Percentiles rank a stretch among this genome's conserved stretches.
phyloP scores from a whole-genome alignment of 306 rosid species.

The Fagus sylvatica region DNA sequence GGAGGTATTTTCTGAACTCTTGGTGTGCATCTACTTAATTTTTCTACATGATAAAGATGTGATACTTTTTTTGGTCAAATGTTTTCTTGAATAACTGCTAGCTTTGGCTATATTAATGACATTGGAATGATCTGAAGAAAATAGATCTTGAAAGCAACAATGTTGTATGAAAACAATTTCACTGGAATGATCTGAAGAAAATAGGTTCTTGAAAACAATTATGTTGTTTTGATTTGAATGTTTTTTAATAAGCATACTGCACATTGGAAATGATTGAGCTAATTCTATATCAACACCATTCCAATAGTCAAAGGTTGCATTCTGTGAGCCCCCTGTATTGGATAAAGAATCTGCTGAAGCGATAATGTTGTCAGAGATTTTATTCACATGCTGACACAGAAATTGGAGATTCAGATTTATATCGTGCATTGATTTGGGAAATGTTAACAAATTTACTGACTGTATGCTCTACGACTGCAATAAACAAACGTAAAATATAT shows the following conservation, averaged over 20 bases:
- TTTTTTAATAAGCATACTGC: neutral
- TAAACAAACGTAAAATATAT: neutral
- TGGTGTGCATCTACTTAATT: conserved; percentile 1
- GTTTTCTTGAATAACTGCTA: neutral
- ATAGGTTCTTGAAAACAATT: no score
- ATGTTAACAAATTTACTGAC: neutral
- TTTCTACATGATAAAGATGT: neutral
- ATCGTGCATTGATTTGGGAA: neutral
- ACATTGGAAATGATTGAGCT: neutral
- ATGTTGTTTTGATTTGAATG: neutral
- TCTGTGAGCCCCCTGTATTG: neutral
- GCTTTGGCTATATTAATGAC: neutral
- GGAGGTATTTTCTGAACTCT: conserved; percentile 52
- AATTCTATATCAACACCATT: neutral
- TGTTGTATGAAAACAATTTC: neutral
- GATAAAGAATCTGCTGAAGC: conserved; percentile 2
- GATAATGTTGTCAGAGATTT: neutral
- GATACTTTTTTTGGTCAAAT: neutral
- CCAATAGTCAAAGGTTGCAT: neutral
- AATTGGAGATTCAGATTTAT: neutral
- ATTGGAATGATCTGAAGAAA: neutral
- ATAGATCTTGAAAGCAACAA: neutral
- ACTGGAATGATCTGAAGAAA: no score
- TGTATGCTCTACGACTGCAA: neutral
- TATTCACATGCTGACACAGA: neutral